Conservation (phyloP, 108 stramenopile genomes). For the Pseudonitzschia multiseries region DNA sequence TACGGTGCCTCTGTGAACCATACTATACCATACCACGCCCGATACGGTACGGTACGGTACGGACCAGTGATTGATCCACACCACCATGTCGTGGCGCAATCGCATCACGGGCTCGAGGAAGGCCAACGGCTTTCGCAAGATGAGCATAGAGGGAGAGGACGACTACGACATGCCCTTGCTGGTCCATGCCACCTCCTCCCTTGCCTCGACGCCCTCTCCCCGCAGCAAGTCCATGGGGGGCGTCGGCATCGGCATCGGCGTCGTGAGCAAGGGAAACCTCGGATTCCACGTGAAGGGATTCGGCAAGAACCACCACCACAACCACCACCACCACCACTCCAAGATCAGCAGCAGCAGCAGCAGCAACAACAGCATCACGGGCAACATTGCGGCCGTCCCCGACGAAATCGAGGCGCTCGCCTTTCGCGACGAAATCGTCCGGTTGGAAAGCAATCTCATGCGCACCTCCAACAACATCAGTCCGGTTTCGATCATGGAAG, state of each 20-base stretch:
- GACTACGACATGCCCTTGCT: slow-evolving; percentile 11
- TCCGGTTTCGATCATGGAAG: background rate
- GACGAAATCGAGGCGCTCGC: slow-evolving; percentile 4
- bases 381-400: slow-evolving; percentile 11
- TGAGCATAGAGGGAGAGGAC: background rate
- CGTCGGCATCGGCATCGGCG: background rate
- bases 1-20: too few relatives aligned
- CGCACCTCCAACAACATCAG: background rate
- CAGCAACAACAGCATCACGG: background rate
- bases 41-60: too few relatives aligned
- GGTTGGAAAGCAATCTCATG: background rate
- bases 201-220: background rate
- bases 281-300: background rate
- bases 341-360: background rate
- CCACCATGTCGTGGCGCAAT: slow-evolving; percentile 10
- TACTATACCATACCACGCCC: too few relatives aligned
- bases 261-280: background rate
- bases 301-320: too few relatives aligned
- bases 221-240: background rate
- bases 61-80: background rate
- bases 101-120: background rate
- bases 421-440: background rate
- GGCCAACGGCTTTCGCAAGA: background rate
- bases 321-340: too few relatives aligned
- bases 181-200: background rate